These are phyloP conservation scores for Pseudonitzschia delicatissima DNA, from an alignment of 108 stramenopile genomes.

Conservation along the genomic window DNA sequence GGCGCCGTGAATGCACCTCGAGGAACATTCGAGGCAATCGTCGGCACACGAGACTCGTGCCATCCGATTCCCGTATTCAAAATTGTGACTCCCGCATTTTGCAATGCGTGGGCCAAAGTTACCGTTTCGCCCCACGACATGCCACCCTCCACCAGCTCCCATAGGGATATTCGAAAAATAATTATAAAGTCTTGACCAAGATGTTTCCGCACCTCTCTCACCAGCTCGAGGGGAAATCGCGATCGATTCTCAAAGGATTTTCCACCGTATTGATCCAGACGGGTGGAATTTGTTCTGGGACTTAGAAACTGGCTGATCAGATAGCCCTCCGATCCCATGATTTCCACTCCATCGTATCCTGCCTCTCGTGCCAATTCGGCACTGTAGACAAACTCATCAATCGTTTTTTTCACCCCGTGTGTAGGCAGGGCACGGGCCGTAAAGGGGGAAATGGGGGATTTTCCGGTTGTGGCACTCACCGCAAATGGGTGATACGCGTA, in stretches of 20 bases:
- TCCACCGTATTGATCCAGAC: slow-evolving; percentile 93
- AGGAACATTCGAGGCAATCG: slow-evolving; percentile 96
- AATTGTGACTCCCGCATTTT: slow-evolving; percentile 91
- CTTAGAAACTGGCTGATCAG: slow-evolving; percentile 95
- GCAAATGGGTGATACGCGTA: slow-evolving; percentile 95
- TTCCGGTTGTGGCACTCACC: slow-evolving; percentile 82
- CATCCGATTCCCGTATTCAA: slow-evolving; percentile 99
- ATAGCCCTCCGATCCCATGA: slow-evolving; percentile 98
- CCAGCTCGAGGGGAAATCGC: slow-evolving; percentile 89
- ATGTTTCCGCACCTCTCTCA: slow-evolving; percentile 78
- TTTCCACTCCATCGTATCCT: slow-evolving; percentile 98
- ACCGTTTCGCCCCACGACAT: slow-evolving; percentile 93
- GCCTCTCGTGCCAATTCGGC: slow-evolving; percentile 86
- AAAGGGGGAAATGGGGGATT: slow-evolving; percentile 90
- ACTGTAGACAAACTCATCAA: slow-evolving; percentile 86
- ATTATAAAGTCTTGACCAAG: slow-evolving; percentile 91
- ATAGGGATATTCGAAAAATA: slow-evolving; percentile 93
- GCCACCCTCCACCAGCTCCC: slow-evolving; percentile 94
- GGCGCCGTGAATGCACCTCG: slow-evolving; percentile 93
- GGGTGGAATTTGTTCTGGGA: slow-evolving; percentile 73
- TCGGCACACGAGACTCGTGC: slow-evolving; percentile 98
- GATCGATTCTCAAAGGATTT: slow-evolving; percentile 84
- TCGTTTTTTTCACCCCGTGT: slow-evolving; percentile 71
- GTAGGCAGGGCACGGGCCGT: slow-evolving; percentile 71
- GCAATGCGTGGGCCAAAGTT: slow-evolving; percentile 72